Evolutionary conservation across 768 basidiomycete genomes (phyloP), one percentile per base, ranked within the genome.

Genomic region (Leccinum variicolor): DNA sequence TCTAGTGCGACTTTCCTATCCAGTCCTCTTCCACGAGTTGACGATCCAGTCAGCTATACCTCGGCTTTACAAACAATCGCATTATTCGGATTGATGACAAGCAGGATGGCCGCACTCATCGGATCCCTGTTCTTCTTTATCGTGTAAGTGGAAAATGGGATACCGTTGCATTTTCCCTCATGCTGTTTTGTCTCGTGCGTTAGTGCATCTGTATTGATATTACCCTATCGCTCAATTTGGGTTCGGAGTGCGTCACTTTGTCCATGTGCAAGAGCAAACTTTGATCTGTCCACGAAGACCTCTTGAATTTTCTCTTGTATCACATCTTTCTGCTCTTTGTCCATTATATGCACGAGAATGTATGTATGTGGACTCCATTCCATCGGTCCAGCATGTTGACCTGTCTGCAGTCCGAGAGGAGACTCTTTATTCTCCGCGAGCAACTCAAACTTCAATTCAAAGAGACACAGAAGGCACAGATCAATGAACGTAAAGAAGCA

Each of bases 321-420:
- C 89, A 93, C 59, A 78, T 75, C 4, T 93, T 95, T 71, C 74
- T 96, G 58, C 81, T 94, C 19, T 92, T 88, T 66, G 82, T 89
- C 4, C 84, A 86, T 69, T 87, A 85, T 61, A 81, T 81, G 74
- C 77, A 81, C 48, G 86, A 87, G 71, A 81, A 74, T 46, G 84
- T 83, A 61, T 63, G 82, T 83, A 60, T 62, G 81, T 50, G n/a
- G 21, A 47, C 15, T 23, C 28, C 3, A 11, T 25, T 10, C 23
- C 15, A 31, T 21, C 29, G 15, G 14, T 36, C 46, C 19, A 31
- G 25, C 1, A 3, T 47, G 11, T 48, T 66, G 36, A 71, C 29
- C 39, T 25, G 11, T 17, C 31, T 10, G 8, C 7, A 64, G 63
- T 66, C 82, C 21, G 86, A 90, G 65, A 76, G 90, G 39, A 79